A percentile compares a stretch with the other conserved stretches of the same genome.
Conservation (phyloP, 768 basidiomycete genomes). For the Xanthoconium stramineum region DNA sequence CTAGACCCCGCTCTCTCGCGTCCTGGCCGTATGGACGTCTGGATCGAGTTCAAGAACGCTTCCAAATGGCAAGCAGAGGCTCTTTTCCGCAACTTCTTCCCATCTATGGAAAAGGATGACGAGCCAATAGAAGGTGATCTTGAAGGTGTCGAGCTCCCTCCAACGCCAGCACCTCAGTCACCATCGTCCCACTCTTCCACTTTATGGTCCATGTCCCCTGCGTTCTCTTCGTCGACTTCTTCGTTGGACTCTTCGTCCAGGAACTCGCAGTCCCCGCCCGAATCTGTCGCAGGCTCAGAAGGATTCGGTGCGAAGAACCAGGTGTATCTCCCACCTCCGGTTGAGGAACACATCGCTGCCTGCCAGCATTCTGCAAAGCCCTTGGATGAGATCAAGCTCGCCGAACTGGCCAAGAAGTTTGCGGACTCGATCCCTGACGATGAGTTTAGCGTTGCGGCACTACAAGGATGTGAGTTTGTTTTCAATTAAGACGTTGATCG, state of each 20-base stretch:
- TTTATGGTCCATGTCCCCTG: slow-evolving; percentile 42
- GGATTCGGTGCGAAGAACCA: slow-evolving; percentile 54
- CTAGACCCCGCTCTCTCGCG: slow-evolving; percentile 90
- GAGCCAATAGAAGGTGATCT: slow-evolving; percentile 40
- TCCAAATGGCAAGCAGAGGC: slow-evolving; percentile 83
- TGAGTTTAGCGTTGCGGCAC: slow-evolving; percentile 84
- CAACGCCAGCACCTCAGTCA: slow-evolving; percentile 40
- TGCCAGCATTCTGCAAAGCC: slow-evolving; percentile 64
- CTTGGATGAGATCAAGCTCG: slow-evolving; percentile 61
- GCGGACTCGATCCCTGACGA: slow-evolving; percentile 81
- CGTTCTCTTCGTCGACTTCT: slow-evolving; percentile 42
- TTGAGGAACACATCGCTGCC: slow-evolving; percentile 55
- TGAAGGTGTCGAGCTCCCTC: slow-evolving; percentile 43
- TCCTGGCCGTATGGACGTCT: slow-evolving; percentile 90
- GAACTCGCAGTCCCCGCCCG: slow-evolving; percentile 24
- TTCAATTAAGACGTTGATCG: slow-evolving; percentile 12
- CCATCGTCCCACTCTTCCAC: slow-evolving; percentile 45
- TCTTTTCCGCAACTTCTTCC: slow-evolving; percentile 90
- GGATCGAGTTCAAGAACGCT: slow-evolving; percentile 88
- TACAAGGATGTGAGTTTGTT: slow-evolving; percentile 79
- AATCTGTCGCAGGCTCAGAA: slow-evolving; percentile 15
- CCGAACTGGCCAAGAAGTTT: slow-evolving; percentile 70
- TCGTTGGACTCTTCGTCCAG: slow-evolving; percentile 35
- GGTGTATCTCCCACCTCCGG: slow-evolving; percentile 62
- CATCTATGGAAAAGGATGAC: slow-evolving; percentile 56